Conservation (phyloP, 805 yeast genomes). For the Ogataea henricii region DNA sequence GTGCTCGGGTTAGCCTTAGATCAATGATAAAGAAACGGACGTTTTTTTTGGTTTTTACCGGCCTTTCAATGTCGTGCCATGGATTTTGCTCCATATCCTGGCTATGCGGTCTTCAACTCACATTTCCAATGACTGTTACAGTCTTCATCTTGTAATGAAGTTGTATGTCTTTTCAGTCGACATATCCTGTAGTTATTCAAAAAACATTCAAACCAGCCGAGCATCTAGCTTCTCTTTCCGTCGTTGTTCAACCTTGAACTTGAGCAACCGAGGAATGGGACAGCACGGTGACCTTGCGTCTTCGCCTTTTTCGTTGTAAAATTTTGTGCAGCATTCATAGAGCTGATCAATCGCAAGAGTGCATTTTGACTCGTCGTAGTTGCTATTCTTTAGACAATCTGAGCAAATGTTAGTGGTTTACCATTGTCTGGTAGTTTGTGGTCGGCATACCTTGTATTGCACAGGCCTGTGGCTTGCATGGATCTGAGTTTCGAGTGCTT, state of each 20-base stretch:
- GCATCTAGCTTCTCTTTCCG: slow-evolving; percentile 61
- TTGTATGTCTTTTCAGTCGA: too few relatives aligned
- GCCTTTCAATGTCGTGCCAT: slow-evolving; percentile 58
- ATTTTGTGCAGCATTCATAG: slow-evolving; percentile 72
- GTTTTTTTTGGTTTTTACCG: slow-evolving; percentile 45
- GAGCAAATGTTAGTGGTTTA: slow-evolving; percentile 6
- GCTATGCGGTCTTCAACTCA: slow-evolving; percentile 78
- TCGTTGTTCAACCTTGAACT: slow-evolving; percentile 67
- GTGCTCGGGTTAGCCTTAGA: slow-evolving; percentile 98
- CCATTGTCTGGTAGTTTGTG: neutral
- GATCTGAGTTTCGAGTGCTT: slow-evolving; percentile 30
- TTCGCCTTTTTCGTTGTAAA: slow-evolving; percentile 61
- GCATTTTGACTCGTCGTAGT: slow-evolving; percentile 76
- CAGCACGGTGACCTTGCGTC: slow-evolving; percentile 73
- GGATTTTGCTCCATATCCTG: slow-evolving; percentile 38
- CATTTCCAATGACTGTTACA: slow-evolving; percentile 36
- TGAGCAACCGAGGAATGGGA: slow-evolving; percentile 66
- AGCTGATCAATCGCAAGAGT: slow-evolving; percentile 65
- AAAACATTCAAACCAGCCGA: slow-evolving; percentile 30
- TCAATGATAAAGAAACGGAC: slow-evolving; percentile 34
- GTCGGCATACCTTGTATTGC: slow-evolving; percentile 65
- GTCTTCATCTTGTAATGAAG: neutral
- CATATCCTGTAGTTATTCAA: neutral
- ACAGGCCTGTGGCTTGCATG: slow-evolving; percentile 82
- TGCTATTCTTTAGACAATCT: slow-evolving; percentile 64